Conservation (phyloP, 495 filamentous ascomycete species). For the Xanthoparmelia taractica region DNA sequence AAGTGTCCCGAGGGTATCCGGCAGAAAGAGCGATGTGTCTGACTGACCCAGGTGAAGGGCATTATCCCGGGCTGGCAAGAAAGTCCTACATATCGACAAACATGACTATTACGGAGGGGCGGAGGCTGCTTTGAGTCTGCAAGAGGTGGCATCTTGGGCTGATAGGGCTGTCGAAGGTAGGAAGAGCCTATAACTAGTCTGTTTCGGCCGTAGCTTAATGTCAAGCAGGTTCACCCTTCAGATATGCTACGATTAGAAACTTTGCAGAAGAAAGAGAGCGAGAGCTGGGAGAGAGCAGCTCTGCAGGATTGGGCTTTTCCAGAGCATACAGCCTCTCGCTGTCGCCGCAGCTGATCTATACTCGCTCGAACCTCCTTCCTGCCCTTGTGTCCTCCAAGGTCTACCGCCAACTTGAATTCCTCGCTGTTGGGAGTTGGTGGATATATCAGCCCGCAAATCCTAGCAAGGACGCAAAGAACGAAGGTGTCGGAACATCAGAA, state of each 20-base stretch:
- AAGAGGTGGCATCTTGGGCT: conserved; percentile 74
- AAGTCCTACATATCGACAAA: conserved; percentile 80
- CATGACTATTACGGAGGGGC: conserved; percentile 81
- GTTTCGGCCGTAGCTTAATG: not conserved
- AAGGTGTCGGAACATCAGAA: conserved; percentile 18
- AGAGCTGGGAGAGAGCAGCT: not conserved
- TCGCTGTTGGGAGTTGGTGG: conserved; percentile 92
- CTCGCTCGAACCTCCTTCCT: conserved; percentile 65
- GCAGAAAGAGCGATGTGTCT: conserved; percentile 39
- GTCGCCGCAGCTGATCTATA: conserved; percentile 80
- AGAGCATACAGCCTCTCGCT: conserved; percentile 78
- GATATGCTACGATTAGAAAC: conserved; percentile 3
- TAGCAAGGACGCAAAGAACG: conserved; percentile 16
- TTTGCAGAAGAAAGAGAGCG: not conserved
- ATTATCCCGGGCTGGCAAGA: conserved; percentile 84
- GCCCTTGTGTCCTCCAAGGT: conserved; percentile 80
- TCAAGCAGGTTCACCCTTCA: conserved; percentile 1
- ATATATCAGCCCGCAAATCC: conserved; percentile 45
- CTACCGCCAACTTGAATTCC: conserved; percentile 83
- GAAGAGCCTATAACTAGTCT: conserved; percentile 4
- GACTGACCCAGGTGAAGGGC: conserved; percentile 73
- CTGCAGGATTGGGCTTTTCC: conserved; percentile 39
- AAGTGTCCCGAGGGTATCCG: conserved; percentile 35
- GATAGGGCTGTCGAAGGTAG: conserved; percentile 42
- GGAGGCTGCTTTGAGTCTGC: conserved; percentile 80